Percentiles rank a stretch among this genome's conserved stretches.
phyloP scores from a whole-genome alignment of 1,284 basidiomycete species.

The Tremellales sp. region DNA sequence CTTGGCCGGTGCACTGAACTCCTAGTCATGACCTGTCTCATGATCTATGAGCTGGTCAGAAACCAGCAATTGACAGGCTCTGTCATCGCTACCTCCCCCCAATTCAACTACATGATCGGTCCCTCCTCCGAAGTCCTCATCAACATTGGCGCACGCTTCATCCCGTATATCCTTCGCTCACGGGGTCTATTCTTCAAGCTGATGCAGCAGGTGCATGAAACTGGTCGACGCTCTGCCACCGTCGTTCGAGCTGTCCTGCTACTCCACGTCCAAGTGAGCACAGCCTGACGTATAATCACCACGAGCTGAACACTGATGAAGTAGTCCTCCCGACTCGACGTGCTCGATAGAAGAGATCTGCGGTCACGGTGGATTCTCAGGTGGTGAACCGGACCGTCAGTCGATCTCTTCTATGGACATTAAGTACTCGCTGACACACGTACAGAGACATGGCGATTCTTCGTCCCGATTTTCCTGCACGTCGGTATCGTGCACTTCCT shows the following conservation, averaged over 20 bases:
- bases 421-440: not conserved
- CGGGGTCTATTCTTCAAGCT: too few species aligned
- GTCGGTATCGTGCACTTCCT: constrained; percentile 84
- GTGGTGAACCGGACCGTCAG: constrained; percentile 72
- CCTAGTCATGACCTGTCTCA: constrained; percentile 62
- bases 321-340: constrained; percentile 62
- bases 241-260: constrained; percentile 63
- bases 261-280: constrained; percentile 39
- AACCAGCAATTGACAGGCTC: constrained; percentile 70
- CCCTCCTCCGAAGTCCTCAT: constrained; percentile 81
- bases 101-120: constrained; percentile 86
- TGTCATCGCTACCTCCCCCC: constrained; percentile 75
- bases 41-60: constrained; percentile 70
- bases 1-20: constrained; percentile 50
- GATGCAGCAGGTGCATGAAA: constrained; percentile 28
- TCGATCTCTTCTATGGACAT: constrained; percentile 48
- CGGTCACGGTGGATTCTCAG: constrained; percentile 75
- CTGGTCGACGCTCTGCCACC: constrained; percentile 59
- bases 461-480: constrained; percentile 83
- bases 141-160: constrained; percentile 82
- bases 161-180: constrained; percentile 61
- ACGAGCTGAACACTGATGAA: not conserved
- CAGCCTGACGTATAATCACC: not conserved
- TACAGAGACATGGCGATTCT: constrained; percentile 60
- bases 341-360: constrained; percentile 82